Evolutionary conservation across 2,329 filamentous ascomycete genomes (phyloP).

Genomic region (Colletotrichum musae): DNA sequence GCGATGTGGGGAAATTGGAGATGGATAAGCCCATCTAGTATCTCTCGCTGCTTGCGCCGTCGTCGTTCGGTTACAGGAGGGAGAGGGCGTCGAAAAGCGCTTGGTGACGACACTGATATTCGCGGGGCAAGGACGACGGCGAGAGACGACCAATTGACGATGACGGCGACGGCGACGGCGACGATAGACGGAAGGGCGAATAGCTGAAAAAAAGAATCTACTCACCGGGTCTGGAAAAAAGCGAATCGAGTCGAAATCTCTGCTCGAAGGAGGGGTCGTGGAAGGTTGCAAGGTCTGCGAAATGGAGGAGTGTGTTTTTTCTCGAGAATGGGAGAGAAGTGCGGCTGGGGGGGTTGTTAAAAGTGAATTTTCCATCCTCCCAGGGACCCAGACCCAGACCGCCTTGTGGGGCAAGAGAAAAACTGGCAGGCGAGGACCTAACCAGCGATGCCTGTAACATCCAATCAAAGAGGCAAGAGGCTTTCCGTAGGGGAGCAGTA

Average conservation of each 20-base stretch:
- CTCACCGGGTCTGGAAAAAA: slow-evolving; percentile 23
- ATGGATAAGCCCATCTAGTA: slow-evolving; percentile 18
- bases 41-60: slow-evolving; percentile 16
- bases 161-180: background rate
- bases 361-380: slow-evolving; percentile 23
- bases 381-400: slow-evolving; percentile 19
- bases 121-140: background rate
- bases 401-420: slow-evolving; percentile 40
- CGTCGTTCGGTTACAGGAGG: slow-evolving; percentile 18
- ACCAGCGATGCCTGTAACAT: slow-evolving; percentile 11
- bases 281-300: slow-evolving; percentile 36
- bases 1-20: slow-evolving; percentile 42
- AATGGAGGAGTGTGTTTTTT: slow-evolving; percentile 37
- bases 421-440: slow-evolving; percentile 29
- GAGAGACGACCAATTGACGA: background rate
- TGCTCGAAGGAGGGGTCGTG: slow-evolving; percentile 28
- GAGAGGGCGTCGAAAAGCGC: background rate
- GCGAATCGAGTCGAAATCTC: slow-evolving; percentile 33
- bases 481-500: slow-evolving; percentile 24
- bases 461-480: slow-evolving; percentile 38
- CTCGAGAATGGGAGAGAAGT: slow-evolving; percentile 37
- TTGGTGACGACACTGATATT: too few species aligned
- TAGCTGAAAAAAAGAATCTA: background rate
- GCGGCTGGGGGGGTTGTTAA: slow-evolving; percentile 27
- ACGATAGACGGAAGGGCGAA: background rate